Evolutionary conservation across 805 yeast genomes (phyloP).

Genomic region (Pichia deserticola): DNA sequence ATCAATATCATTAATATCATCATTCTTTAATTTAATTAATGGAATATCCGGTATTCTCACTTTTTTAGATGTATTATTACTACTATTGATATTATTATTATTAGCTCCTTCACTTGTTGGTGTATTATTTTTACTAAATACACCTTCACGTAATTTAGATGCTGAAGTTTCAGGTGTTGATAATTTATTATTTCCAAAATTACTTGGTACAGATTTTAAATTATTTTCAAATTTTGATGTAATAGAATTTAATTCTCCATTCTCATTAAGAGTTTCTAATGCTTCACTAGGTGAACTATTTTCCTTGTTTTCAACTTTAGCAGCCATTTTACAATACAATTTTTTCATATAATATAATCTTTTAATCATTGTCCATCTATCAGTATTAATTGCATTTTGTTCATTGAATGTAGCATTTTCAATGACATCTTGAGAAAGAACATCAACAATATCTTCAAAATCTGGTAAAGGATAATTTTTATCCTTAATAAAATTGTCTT

Average conservation of each 20-base stretch:
- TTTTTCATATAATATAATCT: slow-evolving; percentile 65
- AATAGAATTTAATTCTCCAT: too few species aligned
- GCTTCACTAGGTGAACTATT: too few species aligned
- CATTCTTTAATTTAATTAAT: slow-evolving; percentile 34
- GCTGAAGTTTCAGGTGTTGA: not conserved
- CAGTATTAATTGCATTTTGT: slow-evolving; percentile 32
- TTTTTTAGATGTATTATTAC: slow-evolving; percentile 24
- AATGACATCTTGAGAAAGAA: slow-evolving; percentile 39
- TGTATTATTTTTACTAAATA: not conserved
- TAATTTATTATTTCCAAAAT: not conserved
- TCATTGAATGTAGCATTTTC: slow-evolving; percentile 18
- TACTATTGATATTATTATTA: slow-evolving; percentile 21
- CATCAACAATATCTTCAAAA: slow-evolving; percentile 47
- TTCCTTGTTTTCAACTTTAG: slow-evolving; percentile 1
- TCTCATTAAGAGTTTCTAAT: not conserved
- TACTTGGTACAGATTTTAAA: too few species aligned
- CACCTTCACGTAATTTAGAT: not conserved
- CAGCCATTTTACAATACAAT: slow-evolving; percentile 40
- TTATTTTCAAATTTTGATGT: too few species aligned
- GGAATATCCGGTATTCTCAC: slow-evolving; percentile 15
- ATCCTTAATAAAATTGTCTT: slow-evolving; percentile 31
- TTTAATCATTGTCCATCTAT: slow-evolving; percentile 67
- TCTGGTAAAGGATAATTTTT: slow-evolving; percentile 35
- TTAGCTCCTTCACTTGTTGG: slow-evolving; percentile 9
- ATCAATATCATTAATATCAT: slow-evolving; percentile 35